Evolutionary conservation across 805 yeast species (phyloP), one percentile per base, ranked within the genome.

Genomic region (Candida maris): DNA sequence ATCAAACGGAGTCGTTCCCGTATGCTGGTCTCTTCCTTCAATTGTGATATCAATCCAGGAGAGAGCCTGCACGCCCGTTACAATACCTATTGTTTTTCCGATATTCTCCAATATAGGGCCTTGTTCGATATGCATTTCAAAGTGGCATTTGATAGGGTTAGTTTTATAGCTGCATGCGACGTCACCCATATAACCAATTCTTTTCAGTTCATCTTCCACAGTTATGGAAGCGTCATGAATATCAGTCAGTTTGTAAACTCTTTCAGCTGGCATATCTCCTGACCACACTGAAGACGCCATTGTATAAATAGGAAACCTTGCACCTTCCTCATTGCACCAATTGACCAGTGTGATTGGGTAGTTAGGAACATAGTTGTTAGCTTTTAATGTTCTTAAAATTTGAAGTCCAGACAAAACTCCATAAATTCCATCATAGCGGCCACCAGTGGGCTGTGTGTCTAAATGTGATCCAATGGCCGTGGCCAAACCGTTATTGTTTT

Each of bases 281-380:
- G 85, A 75, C 84, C 84, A 81, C 2, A 79, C 85, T 10, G 79
- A 70, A 4, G 82, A 74, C 3, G 82, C 73, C 73, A 81, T 79
- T 56, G 78, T 69, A 29, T 81, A 68, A 59, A 73, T 65, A n/a
- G 87, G 85, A 51, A 80, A 81, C 34, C 89, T 60, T 0, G 88
- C 87, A 38, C 89, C 89, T 61, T 81, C 89, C 53, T 81, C 89
- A 51, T 81, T 81, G 56, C 79, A 77, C 89, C 89, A 81, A 50
- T 75, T 69, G 27, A 81, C 69, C 4, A 78, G 67, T 5, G 81
- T 78, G 37, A 81, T 71, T 6, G 87, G 87, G 43, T 67, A 80
- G 36, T 77, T 70, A n/a, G 89, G 85, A 8, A 63, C 65, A 49
- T 61, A 70, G 28, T 67, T 62, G 54, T 77, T 75, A 13, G 76